Evolutionary conservation across 2,329 filamentous ascomycete species (phyloP).

Genomic region (Cladosporium austrohemisphaericum): DNA sequence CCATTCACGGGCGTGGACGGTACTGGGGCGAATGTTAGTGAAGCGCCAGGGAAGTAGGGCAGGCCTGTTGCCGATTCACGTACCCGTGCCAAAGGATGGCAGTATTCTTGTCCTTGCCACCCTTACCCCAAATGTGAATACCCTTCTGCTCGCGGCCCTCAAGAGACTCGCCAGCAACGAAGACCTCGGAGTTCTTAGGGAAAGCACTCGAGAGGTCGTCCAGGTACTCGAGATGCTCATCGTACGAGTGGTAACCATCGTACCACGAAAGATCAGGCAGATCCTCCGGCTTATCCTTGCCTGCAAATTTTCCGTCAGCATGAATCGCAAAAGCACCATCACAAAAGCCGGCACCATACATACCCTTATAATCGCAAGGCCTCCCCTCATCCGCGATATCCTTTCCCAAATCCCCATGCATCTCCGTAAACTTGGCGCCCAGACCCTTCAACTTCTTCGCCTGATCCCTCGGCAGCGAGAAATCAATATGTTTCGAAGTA

Average conservation of each 20-base stretch:
- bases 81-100: constrained; percentile 25
- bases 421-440: constrained; percentile 31
- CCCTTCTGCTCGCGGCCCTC: constrained; percentile 25
- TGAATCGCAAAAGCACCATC: not conserved
- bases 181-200: constrained; percentile 22
- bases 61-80: no score
- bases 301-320: constrained; percentile 11
- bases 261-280: constrained; percentile 23
- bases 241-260: constrained; percentile 25
- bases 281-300: constrained; percentile 9
- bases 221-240: constrained; percentile 25
- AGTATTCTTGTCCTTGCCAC: constrained; percentile 19
- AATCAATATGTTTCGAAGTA: constrained; percentile 31
- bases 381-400: constrained; percentile 32
- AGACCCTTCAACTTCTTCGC: constrained; percentile 31
- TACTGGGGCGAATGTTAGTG: not conserved
- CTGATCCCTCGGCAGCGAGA: constrained; percentile 14
- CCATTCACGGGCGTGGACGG: constrained; percentile 25
- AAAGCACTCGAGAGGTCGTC: constrained; percentile 23
- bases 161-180: constrained; percentile 21
- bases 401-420: constrained; percentile 44
- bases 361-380: constrained; percentile 10
- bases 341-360: no score
- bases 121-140: constrained; percentile 24
- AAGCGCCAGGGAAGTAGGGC: no score